Percentiles rank a stretch among this genome's conserved stretches.
These are phyloP conservation scores for Botrytis cinerea DNA, from an alignment of 2,329 filamentous ascomycete genomes.

Conservation along the genomic window DNA sequence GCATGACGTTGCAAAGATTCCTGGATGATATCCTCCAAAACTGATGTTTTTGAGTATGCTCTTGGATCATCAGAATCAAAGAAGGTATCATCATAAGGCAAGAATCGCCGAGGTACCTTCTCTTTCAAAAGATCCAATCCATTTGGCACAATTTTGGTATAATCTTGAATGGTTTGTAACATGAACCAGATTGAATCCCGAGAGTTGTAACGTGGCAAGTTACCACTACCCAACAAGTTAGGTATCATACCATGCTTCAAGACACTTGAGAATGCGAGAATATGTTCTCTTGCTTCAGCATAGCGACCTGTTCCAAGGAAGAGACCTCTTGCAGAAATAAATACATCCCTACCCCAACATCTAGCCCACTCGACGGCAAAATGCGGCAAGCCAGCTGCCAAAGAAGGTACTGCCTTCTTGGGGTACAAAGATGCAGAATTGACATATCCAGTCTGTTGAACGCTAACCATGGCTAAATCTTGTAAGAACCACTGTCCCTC, in stretches of 20 bases:
- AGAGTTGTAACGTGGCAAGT: conserved; percentile 88
- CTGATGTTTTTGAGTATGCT: conserved; percentile 82
- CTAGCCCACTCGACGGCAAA: conserved; percentile 93
- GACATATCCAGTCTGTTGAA: conserved; percentile 86
- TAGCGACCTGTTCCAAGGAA: conserved; percentile 88
- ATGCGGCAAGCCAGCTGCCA: conserved; percentile 91
- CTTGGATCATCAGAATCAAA: conserved; percentile 79
- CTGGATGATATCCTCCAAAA: conserved; percentile 86
- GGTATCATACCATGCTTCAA: conserved; percentile 98
- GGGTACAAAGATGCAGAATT: conserved; percentile 91
- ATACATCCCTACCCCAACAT: conserved; percentile 96
- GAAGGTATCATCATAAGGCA: conserved; percentile 95
- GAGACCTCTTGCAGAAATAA: conserved; percentile 92
- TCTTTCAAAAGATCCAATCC: conserved; percentile 73
- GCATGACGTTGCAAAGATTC: conserved; percentile 93
- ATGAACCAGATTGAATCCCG: conserved; percentile 98
- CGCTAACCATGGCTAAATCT: conserved; percentile 84
- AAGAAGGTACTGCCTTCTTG: conserved; percentile 76
- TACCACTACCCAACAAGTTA: conserved; percentile 85
- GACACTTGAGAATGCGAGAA: conserved; percentile 90
- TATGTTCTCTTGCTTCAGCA: conserved; percentile 88
- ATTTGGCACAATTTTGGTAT: conserved; percentile 76
- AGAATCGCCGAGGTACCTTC: conserved; percentile 78
- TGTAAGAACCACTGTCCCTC: conserved; percentile 88
- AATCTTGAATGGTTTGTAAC: conserved; percentile 93